Evolutionary conservation across 208 protist genomes (phyloP).

Genomic region (Leishmania amazonensis): DNA sequence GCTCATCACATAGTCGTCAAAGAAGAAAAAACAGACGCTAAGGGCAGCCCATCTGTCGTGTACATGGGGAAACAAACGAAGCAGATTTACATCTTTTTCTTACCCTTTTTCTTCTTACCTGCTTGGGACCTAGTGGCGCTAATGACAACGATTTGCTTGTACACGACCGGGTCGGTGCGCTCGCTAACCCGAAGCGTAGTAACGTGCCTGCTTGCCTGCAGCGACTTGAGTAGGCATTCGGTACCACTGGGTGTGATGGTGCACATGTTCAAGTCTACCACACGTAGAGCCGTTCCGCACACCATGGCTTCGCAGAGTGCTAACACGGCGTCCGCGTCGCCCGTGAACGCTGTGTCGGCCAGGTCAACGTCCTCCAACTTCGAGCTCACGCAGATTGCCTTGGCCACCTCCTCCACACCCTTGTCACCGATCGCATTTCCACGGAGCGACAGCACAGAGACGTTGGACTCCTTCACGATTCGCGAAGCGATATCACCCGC

Average conservation of each 20-base stretch:
- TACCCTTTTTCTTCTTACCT: slow-evolving; percentile 38
- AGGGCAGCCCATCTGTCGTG: background rate
- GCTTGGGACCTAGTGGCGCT: slow-evolving; percentile 48
- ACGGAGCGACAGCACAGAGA: slow-evolving; percentile 64
- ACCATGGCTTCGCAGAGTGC: slow-evolving; percentile 83
- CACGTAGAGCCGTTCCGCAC: slow-evolving; percentile 41
- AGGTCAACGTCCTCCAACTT: slow-evolving; percentile 76
- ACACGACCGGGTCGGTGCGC: slow-evolving; percentile 60
- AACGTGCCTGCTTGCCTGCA: slow-evolving; percentile 61
- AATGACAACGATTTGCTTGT: slow-evolving; percentile 62
- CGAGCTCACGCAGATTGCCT: slow-evolving; percentile 53
- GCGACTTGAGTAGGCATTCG: slow-evolving; percentile 48
- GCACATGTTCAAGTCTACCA: slow-evolving; percentile 83
- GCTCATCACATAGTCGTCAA: background rate
- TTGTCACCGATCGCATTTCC: slow-evolving; percentile 70
- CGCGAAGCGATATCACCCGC: slow-evolving; percentile 53
- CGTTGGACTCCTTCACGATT: slow-evolving; percentile 75
- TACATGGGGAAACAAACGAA: slow-evolving; percentile 12
- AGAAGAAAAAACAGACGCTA: slow-evolving; percentile 8
- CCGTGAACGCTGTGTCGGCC: slow-evolving; percentile 79
- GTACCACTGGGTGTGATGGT: slow-evolving; percentile 49
- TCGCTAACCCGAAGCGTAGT: slow-evolving; percentile 60
- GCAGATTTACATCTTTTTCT: slow-evolving; percentile 22
- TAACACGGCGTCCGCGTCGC: slow-evolving; percentile 53
- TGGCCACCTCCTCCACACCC: slow-evolving; percentile 66